Evolutionary conservation across 108 stramenopile genomes (phyloP).

Genomic region (Seminavis robusta): DNA sequence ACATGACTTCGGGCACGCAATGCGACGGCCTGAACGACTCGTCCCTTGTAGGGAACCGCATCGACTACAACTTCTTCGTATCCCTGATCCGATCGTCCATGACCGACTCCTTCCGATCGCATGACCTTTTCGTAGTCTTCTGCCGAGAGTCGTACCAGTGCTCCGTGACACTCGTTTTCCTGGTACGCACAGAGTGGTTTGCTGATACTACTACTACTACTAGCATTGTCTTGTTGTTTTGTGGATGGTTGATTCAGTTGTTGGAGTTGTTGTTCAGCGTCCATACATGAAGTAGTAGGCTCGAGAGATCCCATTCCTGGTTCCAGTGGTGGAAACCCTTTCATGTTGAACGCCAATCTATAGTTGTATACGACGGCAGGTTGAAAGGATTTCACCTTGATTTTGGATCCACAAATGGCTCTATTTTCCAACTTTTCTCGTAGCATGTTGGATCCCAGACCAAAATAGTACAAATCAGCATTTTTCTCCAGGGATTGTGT

Average conservation of each 20-base stretch:
- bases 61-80: constrained; percentile 48
- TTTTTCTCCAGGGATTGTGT: too few relatives aligned
- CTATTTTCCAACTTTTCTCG: constrained; percentile 40
- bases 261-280: too few relatives aligned
- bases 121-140: constrained; percentile 51
- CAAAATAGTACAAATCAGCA: constrained; percentile 70
- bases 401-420: constrained; percentile 30
- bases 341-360: constrained; percentile 53
- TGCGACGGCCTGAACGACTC: constrained; percentile 48
- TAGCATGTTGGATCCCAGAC: constrained; percentile 49
- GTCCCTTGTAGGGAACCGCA: constrained; percentile 22
- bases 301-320: constrained; percentile 55
- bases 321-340: constrained; percentile 50
- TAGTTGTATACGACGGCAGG: constrained; percentile 32
- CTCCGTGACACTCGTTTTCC: constrained; percentile 52
- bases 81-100: constrained; percentile 10
- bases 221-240: too few relatives aligned
- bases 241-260: too few relatives aligned
- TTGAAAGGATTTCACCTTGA: constrained; percentile 28
- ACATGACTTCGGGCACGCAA: constrained; percentile 36
- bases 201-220: too few relatives aligned
- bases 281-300: too few relatives aligned
- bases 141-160: constrained; percentile 29
- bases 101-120: constrained; percentile 44
- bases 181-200: constrained; percentile 28